Evolutionary conservation across 257 asterid genomes (phyloP).

Genomic region (Nicotiana undulata): DNA sequence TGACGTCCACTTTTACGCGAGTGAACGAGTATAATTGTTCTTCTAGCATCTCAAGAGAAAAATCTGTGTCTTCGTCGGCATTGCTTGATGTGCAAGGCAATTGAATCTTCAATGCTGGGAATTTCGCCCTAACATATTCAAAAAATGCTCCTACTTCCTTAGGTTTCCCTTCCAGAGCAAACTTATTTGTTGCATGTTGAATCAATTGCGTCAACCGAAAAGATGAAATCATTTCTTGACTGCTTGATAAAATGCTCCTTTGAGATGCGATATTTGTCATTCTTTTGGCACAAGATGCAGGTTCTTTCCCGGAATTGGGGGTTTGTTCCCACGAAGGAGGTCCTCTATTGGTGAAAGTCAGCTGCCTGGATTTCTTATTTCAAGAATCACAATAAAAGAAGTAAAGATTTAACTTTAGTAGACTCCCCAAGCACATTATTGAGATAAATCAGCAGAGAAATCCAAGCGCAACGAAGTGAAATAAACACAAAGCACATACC

Average conservation of each 20-base stretch:
- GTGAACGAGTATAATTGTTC: constrained; percentile 47
- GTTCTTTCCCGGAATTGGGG: constrained; percentile 49
- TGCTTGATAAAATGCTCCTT: constrained; percentile 21
- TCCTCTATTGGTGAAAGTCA: constrained; percentile 54
- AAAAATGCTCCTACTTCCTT: constrained; percentile 53
- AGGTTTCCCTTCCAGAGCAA: constrained; percentile 54
- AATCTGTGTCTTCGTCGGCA: constrained; percentile 23
- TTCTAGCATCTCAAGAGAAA: constrained; percentile 57
- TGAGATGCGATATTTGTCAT: constrained; percentile 22
- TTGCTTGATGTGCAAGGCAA: constrained; percentile 31
- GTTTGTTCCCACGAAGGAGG: constrained; percentile 76
- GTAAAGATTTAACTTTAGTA: constrained; percentile 3
- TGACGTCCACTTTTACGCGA: constrained; percentile 32
- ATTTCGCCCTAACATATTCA: constrained; percentile 48
- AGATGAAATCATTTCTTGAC: constrained; percentile 27
- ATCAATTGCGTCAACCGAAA: constrained; percentile 48
- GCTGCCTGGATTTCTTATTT: constrained; percentile 87
- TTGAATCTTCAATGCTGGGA: constrained; percentile 52
- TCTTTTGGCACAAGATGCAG: constrained; percentile 23
- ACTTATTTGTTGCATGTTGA: constrained; percentile 59
- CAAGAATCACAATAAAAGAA: constrained; percentile 25
- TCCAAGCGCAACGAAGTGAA: not conserved
- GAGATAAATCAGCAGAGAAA: not conserved
- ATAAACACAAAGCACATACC: constrained; percentile 33
- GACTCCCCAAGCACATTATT: not conserved